Evolutionary conservation across 129 eudicot species (phyloP), one percentile per base, ranked within the genome.

Genomic region (Oenanthe sinensis): DNA sequence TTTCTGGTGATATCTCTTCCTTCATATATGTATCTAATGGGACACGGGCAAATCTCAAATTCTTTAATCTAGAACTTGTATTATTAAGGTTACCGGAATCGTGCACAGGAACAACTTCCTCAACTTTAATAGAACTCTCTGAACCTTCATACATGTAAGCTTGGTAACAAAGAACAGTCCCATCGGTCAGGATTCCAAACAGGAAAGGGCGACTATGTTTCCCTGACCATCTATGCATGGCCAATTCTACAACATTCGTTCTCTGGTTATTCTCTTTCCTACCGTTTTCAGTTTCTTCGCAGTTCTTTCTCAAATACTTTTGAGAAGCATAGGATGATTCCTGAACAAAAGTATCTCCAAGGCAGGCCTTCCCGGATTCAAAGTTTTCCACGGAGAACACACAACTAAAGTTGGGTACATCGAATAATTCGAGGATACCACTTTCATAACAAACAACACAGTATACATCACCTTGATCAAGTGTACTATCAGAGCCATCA

Each of bases 81-180:
- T 80, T 82, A 39, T 83, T 84, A 49, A 76, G 79, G 85, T 76
- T 81, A n/a, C 75, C 48, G 72, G 90, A 84, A 71, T 75, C 83
- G 62, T 84, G 90, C 54, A 78, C 84, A 75, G 80, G 50, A 46
- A 45, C 58, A 74, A 26, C 83, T 73, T 76, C 86, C 79, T 95
- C 97, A 78, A 81, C 69, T 90, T 86, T 96, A 75, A 85, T 77
- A 79, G 86, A 77, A 81, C 77, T 84, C 79, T 96, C 99, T 63
- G 92, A 83, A 87, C 84, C 89, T 80, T 96, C 99, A 85, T 84
- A 96, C 63, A 87, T 73, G 79, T 92, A 96, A 58, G 96, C 99
- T 84, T 96, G 99, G 84, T 96, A 96, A 79, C 99, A 88, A 62
- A 96, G 97, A 85, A 96, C 87, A 79, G 91, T 88, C 74, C 99